Evolutionary conservation across 768 basidiomycete species (phyloP).

Genomic region (Infundibulicybe gibba): DNA sequence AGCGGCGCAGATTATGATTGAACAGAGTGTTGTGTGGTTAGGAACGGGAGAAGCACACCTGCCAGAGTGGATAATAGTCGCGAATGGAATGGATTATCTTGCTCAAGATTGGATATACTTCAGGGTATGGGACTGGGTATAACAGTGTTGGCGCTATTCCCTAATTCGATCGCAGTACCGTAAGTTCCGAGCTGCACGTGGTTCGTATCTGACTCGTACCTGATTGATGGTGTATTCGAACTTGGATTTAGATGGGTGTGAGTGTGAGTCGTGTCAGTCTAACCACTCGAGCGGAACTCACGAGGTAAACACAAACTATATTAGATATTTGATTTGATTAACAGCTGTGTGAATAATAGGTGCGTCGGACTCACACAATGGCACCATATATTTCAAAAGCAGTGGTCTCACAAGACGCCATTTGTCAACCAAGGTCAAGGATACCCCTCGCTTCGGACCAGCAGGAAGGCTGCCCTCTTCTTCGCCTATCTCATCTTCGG

Average conservation of each 20-base stretch:
- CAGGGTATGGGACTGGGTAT: slow-evolving; percentile 74
- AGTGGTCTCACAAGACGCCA: slow-evolving; percentile 78
- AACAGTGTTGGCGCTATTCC: slow-evolving; percentile 89
- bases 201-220: slow-evolving; percentile 26
- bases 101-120: slow-evolving; percentile 59
- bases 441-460: slow-evolving; percentile 38
- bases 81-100: slow-evolving; percentile 79
- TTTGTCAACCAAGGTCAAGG: slow-evolving; percentile 72
- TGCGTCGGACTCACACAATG: slow-evolving; percentile 66
- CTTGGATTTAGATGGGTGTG: slow-evolving; percentile 39
- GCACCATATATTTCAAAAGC: slow-evolving; percentile 85
- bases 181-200: not conserved
- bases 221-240: slow-evolving; percentile 93
- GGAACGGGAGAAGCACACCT: slow-evolving; percentile 43
- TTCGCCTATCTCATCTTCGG: slow-evolving; percentile 37
- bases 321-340: not conserved
- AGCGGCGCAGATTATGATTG: not conserved
- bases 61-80: slow-evolving; percentile 96
- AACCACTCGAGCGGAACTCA: slow-evolving; percentile 19
- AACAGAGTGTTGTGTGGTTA: not conserved
- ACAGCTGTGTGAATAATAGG: not conserved
- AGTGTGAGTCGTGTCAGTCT: slow-evolving; percentile 1
- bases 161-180: slow-evolving; percentile 29
- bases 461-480: slow-evolving; percentile 33
- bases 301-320: slow-evolving; percentile 40